phyloP scores from a whole-genome alignment of 352 stramenopile genomes.

The Phytophthora foliorum region DNA sequence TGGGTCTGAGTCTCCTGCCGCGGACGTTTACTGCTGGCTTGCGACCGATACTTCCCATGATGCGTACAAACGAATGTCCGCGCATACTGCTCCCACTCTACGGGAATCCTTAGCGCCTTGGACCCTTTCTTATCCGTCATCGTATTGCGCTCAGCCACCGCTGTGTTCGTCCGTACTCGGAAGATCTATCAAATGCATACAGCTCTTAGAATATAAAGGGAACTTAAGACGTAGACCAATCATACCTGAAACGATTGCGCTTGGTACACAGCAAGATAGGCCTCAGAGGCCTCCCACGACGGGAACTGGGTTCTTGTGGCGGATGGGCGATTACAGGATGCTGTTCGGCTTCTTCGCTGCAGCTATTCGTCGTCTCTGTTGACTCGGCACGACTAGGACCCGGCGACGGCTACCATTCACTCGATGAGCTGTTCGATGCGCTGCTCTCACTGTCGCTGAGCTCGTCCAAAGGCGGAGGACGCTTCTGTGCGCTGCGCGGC shows the following conservation, averaged over 20 bases:
- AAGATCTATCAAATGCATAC: conserved; percentile 18
- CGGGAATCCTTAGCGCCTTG: conserved; percentile 1
- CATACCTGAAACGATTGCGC: neutral
- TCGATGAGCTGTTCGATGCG: neutral
- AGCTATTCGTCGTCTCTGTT: no score
- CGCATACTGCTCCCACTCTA: neutral
- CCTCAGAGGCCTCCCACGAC: neutral
- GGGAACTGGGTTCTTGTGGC: neutral
- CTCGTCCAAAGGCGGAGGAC: neutral
- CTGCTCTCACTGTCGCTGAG: neutral
- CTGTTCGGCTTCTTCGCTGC: no score
- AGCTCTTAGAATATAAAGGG: no score
- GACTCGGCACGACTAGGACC: no score
- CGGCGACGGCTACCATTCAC: no score
- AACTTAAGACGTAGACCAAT: no score
- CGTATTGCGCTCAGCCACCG: conserved; percentile 2
- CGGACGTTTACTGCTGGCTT: neutral
- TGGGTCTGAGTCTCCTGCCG: conserved; percentile 3
- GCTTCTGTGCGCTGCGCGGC: neutral
- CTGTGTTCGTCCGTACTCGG: conserved; percentile 5
- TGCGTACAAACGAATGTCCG: conserved; percentile 16
- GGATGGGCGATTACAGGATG: neutral
- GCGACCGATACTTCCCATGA: conserved; percentile 2
- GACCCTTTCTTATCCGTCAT: neutral
- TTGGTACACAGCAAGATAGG: neutral